Evolutionary conservation across 2,329 filamentous ascomycete species (phyloP), one percentile per base, ranked within the genome.

Genomic region (Hymenoscyphus albidus): DNA sequence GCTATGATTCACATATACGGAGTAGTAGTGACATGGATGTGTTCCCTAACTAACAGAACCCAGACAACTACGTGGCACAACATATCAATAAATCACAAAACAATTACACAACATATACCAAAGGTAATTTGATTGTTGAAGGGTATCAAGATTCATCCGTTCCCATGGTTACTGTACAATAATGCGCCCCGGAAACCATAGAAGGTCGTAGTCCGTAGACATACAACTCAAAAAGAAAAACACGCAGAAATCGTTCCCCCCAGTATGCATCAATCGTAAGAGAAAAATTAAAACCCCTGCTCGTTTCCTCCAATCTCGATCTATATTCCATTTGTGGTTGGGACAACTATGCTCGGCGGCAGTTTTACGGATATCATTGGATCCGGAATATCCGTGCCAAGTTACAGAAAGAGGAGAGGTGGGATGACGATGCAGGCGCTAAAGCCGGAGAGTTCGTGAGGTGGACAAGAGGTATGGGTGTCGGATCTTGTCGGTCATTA

Each of bases 181-280:
- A 38, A 44, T 48, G 35, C 18, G 13, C 42, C 40, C 44, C 39
- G 40, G 22, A 67, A 64, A 55, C 59, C 63, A 56, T 56, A 42
- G 54, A 62, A 57, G 32, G 63, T 63, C 65, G 57, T 64, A 70
- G 66, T 69, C 69, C 67, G 66, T 70, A 66, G 68, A 70, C 69
- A 66, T 68, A 62, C 66, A 65, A 64, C 64, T 64, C 22, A 9
- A 65, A 59, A 65, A 65, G 63, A 51, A 62, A 63, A 58, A 38
- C 64, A n/a, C 60, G 62, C 61, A 56, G 48, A 64, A 38, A 18
- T 56, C 55, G 12, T 12, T 54, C 22, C 18, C 48, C 48, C 18
- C 44, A 22, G 4, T 27, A 27, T 18, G 18, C 22, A 22, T 18
- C 48, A 54, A 54, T 27, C 10, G 22, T 54, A 22, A 27, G 48